These are phyloP conservation scores for Mucor mucedo DNA, from an alignment of 371 early-diverging fungal species.

Conservation along the genomic window DNA sequence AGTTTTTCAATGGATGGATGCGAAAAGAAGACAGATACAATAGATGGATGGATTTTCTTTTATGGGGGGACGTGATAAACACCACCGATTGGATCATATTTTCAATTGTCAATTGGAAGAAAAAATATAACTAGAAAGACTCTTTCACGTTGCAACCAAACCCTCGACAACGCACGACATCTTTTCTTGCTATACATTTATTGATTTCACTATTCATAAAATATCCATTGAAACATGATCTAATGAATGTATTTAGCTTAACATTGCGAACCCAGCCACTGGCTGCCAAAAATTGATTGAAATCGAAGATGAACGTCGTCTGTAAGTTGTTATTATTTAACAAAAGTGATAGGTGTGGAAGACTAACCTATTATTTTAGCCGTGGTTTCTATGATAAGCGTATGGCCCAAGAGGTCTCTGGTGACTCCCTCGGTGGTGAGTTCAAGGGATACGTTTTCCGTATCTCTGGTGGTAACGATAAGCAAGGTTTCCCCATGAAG, in stretches of 20 bases:
- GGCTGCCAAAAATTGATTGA: constrained; percentile 97
- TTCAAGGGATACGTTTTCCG: constrained; percentile 99
- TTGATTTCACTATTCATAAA: too few relatives aligned
- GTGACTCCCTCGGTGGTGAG: constrained; percentile 96
- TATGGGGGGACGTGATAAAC: background rate
- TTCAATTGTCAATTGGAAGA: constrained; percentile 2
- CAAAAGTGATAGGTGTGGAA: background rate
- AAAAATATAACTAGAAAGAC: too few relatives aligned
- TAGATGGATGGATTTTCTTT: background rate
- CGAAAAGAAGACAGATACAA: background rate
- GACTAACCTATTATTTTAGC: constrained; percentile 45
- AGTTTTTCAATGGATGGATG: constrained; percentile 1
- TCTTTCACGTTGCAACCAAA: too few relatives aligned
- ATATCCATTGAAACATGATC: background rate
- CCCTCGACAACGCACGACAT: too few relatives aligned
- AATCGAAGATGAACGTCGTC: constrained; percentile 93
- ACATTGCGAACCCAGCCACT: constrained; percentile 97
- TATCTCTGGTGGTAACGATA: constrained; percentile 99
- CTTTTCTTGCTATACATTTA: too few relatives aligned
- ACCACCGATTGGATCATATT: background rate
- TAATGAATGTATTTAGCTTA: constrained; percentile 34
- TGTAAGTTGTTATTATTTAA: constrained; percentile 60
- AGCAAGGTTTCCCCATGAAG: constrained; percentile 99
- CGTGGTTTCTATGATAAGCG: constrained; percentile 99
- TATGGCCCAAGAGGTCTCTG: constrained; percentile 96